These are phyloP conservation scores for Stephanodiscus triporus DNA, from an alignment of 108 stramenopile genomes.

Conservation along the genomic window DNA sequence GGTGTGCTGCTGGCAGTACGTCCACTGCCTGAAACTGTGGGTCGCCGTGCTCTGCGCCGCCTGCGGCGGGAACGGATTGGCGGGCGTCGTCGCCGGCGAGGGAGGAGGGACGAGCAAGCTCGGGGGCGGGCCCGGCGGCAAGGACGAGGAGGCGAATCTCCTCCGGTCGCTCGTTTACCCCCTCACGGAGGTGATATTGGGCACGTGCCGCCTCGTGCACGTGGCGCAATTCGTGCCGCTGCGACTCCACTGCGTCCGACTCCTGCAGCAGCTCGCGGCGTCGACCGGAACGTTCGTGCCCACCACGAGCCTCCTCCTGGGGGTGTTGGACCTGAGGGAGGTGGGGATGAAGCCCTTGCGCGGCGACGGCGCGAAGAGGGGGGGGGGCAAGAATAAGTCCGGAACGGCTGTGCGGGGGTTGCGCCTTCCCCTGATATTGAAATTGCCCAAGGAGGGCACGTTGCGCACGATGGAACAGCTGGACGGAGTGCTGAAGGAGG, in stretches of 20 bases:
- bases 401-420: conserved; percentile 41
- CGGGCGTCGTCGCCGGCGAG: conserved; percentile 52
- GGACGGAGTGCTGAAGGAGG: conserved; percentile 76
- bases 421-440: conserved; percentile 60
- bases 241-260: conserved; percentile 89
- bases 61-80: conserved; percentile 46
- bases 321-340: conserved; percentile 85
- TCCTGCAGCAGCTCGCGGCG: conserved; percentile 92
- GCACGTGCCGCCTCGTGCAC: conserved; percentile 74
- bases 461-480: conserved; percentile 80
- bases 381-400: conserved; percentile 50
- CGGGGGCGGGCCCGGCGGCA: conserved; percentile 38
- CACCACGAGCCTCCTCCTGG: conserved; percentile 81
- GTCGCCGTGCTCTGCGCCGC: conserved; percentile 87
- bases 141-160: conserved; percentile 60
- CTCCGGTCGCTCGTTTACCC: conserved; percentile 88
- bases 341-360: conserved; percentile 68
- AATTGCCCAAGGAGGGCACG: conserved; percentile 77
- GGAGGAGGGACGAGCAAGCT: conserved; percentile 32
- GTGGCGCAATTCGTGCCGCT: conserved; percentile 86
- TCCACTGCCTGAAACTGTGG: conserved; percentile 95
- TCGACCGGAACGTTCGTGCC: conserved; percentile 90
- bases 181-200: conserved; percentile 88
- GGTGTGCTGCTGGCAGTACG: conserved; percentile 96
- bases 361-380: conserved; percentile 22